These are phyloP conservation scores for Chrysanthemum lavandulifolium DNA, from an alignment of 129 eudicot species.

Conservation along the genomic window DNA sequence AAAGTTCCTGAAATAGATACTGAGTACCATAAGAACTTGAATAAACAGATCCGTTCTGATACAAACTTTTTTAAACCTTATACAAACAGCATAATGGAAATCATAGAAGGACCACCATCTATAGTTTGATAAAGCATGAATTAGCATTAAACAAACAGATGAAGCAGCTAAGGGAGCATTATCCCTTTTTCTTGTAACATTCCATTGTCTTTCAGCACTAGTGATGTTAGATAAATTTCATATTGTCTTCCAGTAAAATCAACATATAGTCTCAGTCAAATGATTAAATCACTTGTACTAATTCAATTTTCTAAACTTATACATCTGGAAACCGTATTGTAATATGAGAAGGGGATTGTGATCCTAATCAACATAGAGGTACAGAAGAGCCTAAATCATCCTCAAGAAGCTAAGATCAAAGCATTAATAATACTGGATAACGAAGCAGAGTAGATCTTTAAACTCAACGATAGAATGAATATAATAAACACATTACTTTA, in stretches of 20 bases:
- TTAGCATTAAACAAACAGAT: too few relatives aligned
- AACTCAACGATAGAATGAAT: not conserved
- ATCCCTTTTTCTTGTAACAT: too few relatives aligned
- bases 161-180: too few relatives aligned
- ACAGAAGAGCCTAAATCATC: not conserved
- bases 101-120: not conserved
- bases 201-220: too few relatives aligned
- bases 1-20: conserved; percentile 11
- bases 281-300: too few relatives aligned
- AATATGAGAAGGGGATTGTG: not conserved
- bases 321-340: too few relatives aligned
- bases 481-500: not conserved
- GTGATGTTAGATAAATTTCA: too few relatives aligned
- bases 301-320: too few relatives aligned
- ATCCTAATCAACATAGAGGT: not conserved
- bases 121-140: not conserved
- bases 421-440: not conserved
- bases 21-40: conserved; percentile 2
- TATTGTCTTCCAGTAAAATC: too few relatives aligned
- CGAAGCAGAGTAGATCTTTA: not conserved
- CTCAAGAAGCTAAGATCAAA: not conserved
- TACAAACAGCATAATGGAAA: not conserved
- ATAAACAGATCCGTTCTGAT: not conserved
- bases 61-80: not conserved
- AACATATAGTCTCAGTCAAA: too few relatives aligned